Conservation (phyloP, 2,329 filamentous ascomycete species). For the Phyllachora maydis region DNA sequence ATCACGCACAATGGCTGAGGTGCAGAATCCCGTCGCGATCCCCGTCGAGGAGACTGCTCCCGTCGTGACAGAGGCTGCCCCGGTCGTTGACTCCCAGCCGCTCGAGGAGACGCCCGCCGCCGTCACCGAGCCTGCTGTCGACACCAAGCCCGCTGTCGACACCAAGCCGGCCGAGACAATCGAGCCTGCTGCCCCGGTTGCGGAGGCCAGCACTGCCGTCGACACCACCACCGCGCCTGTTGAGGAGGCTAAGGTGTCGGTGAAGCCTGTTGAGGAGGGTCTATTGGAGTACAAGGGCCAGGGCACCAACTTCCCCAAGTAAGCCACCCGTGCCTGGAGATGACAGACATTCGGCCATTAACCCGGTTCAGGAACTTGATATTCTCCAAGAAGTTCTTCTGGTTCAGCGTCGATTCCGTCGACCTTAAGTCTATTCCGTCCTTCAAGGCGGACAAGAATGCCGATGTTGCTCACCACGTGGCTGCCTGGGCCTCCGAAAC, state of each 20-base stretch:
- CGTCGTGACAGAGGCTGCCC: too few relatives aligned
- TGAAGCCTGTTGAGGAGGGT: slow-evolving; percentile 49
- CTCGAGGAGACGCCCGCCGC: too few relatives aligned
- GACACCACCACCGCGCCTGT: slow-evolving; percentile 12
- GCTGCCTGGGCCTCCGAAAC: slow-evolving; percentile 84
- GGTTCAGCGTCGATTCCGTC: slow-evolving; percentile 55
- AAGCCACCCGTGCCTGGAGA: slow-evolving; percentile 16
- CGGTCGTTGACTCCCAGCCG: too few relatives aligned
- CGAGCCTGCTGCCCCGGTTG: slow-evolving; percentile 17
- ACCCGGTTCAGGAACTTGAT: slow-evolving; percentile 48
- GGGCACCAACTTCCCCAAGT: slow-evolving; percentile 74
- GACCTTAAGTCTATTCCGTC: slow-evolving; percentile 51
- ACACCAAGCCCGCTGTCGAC: slow-evolving; percentile 11
- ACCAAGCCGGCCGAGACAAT: slow-evolving; percentile 12
- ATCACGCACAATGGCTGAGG: slow-evolving; percentile 46
- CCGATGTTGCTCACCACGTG: slow-evolving; percentile 52
- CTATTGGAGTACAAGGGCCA: slow-evolving; percentile 81
- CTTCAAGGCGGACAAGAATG: slow-evolving; percentile 78
- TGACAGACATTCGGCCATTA: slow-evolving; percentile 2
- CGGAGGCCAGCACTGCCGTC: slow-evolving; percentile 16
- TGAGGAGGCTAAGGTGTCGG: slow-evolving; percentile 20
- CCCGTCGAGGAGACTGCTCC: slow-evolving; percentile 21
- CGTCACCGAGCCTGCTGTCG: slow-evolving; percentile 15
- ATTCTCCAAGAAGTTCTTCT: slow-evolving; percentile 87
- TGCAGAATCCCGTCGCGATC: slow-evolving; percentile 47